A percentile compares a stretch with the other conserved stretches of the same genome.
Conservation (phyloP, 768 basidiomycete genomes). For the Erythrobasidium yunnanense region DNA sequence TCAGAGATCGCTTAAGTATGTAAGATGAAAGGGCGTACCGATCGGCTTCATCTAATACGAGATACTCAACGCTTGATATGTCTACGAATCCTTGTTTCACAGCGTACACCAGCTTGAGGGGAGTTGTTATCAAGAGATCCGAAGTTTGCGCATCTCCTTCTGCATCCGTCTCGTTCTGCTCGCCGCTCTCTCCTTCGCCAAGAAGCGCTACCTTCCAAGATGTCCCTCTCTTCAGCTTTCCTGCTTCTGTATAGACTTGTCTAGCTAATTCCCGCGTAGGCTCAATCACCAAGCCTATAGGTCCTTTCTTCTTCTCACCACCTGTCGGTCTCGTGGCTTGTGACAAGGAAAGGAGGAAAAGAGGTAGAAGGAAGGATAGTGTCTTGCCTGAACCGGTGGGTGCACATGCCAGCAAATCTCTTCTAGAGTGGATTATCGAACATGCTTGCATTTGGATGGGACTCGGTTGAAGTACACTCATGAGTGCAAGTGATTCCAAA, state of each 20-base stretch:
- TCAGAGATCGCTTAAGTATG: background rate
- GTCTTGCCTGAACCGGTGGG: conserved; percentile 98
- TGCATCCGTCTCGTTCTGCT: background rate
- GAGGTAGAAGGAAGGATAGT: conserved; percentile 75
- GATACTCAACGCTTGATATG: conserved; percentile 46
- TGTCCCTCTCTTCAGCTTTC: conserved; percentile 61
- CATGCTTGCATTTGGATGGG: conserved; percentile 70
- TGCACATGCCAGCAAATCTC: conserved; percentile 85
- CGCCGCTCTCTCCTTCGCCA: background rate
- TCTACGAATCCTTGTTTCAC: conserved; percentile 58
- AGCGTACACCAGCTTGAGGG: conserved; percentile 72
- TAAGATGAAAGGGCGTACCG: conserved; percentile 9
- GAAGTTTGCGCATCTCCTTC: background rate
- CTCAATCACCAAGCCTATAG: conserved; percentile 58
- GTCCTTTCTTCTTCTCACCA: conserved; percentile 7
- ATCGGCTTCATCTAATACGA: conserved; percentile 38
- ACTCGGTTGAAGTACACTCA: conserved; percentile 60
- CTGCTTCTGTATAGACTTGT: conserved; percentile 84
- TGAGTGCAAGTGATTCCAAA: conserved; percentile 55
- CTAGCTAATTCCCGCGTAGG: conserved; percentile 93
- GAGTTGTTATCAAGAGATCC: conserved; percentile 90
- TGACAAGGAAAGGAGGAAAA: conserved; percentile 52
- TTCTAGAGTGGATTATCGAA: conserved; percentile 63
- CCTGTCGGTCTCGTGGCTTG: conserved; percentile 53
- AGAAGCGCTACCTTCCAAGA: conserved; percentile 26